Percentiles rank a stretch among this genome's conserved stretches.
Evolutionary conservation across 2,329 filamentous ascomycete species (phyloP).

Genomic region (Ophiocordyceps camponoti-leonardi): DNA sequence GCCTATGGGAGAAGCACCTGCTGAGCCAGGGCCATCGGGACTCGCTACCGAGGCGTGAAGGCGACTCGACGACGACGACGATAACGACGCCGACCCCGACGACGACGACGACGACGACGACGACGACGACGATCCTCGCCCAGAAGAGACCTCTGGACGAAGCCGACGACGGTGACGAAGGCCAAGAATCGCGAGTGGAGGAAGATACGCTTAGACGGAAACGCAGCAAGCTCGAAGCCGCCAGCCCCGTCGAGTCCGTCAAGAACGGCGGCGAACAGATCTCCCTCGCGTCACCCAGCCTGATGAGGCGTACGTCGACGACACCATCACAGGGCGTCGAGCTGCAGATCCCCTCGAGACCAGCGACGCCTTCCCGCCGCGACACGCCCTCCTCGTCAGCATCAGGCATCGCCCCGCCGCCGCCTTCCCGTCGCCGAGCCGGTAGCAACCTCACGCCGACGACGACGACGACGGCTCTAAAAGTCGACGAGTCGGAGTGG

Average conservation of each 20-base stretch:
- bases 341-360: constrained; percentile 45
- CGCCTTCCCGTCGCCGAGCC: constrained; percentile 6
- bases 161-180: constrained; percentile 11
- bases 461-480: constrained; percentile 6
- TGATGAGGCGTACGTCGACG: constrained; percentile 29
- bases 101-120: too few species aligned
- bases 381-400: constrained; percentile 25
- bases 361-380: constrained; percentile 36
- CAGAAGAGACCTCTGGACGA: not conserved
- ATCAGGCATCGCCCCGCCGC: constrained; percentile 9
- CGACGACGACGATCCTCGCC: not conserved
- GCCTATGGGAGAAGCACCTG: constrained; percentile 48
- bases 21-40: constrained; percentile 25
- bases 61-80: too few species aligned
- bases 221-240: constrained; percentile 23
- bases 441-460: constrained; percentile 6
- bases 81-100: too few species aligned
- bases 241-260: not conserved
- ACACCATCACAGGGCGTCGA: constrained; percentile 39
- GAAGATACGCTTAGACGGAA: constrained; percentile 23
- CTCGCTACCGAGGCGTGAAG: constrained; percentile 6
- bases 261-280: constrained; percentile 5
- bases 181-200: constrained; percentile 13
- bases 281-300: constrained; percentile 20
- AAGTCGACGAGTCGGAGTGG: constrained; percentile 62